Evolutionary conservation across 345 rosid genomes (phyloP).

Genomic region (Aurinia saxatilis): DNA sequence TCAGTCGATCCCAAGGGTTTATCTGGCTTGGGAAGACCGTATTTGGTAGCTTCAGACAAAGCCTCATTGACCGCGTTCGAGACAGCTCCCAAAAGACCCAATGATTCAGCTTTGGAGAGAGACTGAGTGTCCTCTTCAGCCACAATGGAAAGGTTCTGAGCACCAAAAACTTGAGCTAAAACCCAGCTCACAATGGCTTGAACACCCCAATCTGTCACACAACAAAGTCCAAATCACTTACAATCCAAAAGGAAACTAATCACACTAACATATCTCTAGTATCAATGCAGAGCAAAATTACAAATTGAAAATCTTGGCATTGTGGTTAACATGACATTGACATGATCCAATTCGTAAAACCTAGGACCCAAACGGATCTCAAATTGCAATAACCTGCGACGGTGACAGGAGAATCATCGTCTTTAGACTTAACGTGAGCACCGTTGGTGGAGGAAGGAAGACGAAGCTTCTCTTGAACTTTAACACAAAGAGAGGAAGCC

Average conservation of each 20-base stretch:
- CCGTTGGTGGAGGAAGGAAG: constrained; percentile 32
- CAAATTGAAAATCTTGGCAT: no score
- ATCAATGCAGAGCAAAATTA: neutral
- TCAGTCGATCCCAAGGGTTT: constrained; percentile 39
- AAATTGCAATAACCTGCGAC: constrained; percentile 42
- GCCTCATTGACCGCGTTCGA: constrained; percentile 63
- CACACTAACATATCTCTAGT: no score
- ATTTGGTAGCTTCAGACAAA: constrained; percentile 53
- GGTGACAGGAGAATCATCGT: constrained; percentile 87
- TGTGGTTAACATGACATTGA: no score
- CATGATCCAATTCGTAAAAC: neutral
- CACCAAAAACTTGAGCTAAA: constrained; percentile 55
- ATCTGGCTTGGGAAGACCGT: constrained; percentile 56
- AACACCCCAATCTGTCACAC: constrained; percentile 77
- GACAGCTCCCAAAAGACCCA: constrained; percentile 45
- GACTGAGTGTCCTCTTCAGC: constrained; percentile 83
- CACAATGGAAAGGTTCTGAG: constrained; percentile 52
- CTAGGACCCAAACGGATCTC: constrained; percentile 1
- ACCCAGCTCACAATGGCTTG: constrained; percentile 88
- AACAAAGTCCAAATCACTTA: neutral
- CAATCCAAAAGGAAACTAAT: neutral
- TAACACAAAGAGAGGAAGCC: constrained; percentile 72
- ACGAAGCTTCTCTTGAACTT: constrained; percentile 55
- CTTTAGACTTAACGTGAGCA: constrained; percentile 54
- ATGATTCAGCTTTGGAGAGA: constrained; percentile 53